Base-by-base conservation (phyloP, 441 rosid species). In the Flueggea neowawraea region DNA sequence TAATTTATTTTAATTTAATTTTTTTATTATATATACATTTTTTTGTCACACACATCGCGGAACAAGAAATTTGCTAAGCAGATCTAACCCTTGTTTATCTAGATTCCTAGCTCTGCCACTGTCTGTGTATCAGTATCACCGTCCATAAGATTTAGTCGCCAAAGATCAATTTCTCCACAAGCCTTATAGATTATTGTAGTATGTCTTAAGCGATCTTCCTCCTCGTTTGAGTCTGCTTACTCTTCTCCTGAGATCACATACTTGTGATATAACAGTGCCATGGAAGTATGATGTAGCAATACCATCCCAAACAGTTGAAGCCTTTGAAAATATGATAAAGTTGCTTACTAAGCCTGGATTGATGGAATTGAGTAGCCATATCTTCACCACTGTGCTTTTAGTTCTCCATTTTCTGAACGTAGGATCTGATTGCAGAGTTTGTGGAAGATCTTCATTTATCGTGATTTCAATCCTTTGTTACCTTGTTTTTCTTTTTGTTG, bases 121-220 rank as follows among this genome's bases (percentile, higher is more conserved):
- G n/a, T n/a, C n/a, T n/a, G n/a, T n/a, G n/a, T n/a, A n/a, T n/a
- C n/a, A n/a, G n/a, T n/a, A n/a, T 12, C 47, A 44, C 5, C 41
- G 0, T 12, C 33, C 33, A 58, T 43, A 2, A 12, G 36, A 22
- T 58, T 58, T 10, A 33, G 51, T 0, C 7, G 61, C 0, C 16
- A 33, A 44, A 58, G 43, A 6, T 58, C 32, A 44, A 61, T 49
- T 57, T 39, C 56, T 52, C 65, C 57, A 61, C 11, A 61, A 13
- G 22, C 63, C 63, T 50, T 60, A 11, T 1, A 60, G 44, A 16
- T 47, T n/a, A 1, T 48, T 49, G 10, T 60, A 52, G n/a, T 52
- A 52, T 41, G 6, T 61, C 10, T 16, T 17, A 16, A 59, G 28
- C 4, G 51, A 13, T 52, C 33, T 50, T 2, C 57, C 65, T 0